Base-by-base conservation (phyloP, 805 yeast species). In the Lachancea nothofagi region DNA sequence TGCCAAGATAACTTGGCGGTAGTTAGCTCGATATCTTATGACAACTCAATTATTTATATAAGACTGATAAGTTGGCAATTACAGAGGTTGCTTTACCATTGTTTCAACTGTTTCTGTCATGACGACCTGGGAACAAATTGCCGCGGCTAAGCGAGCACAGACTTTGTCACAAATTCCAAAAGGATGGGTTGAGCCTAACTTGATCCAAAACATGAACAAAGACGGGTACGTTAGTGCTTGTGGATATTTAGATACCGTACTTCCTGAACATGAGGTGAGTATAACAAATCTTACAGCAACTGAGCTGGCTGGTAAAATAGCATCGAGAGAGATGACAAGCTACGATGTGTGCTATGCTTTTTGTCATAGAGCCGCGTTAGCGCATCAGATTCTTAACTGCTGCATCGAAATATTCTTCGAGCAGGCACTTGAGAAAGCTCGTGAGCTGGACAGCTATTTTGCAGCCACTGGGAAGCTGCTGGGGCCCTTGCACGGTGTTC, bases 401-500 rank as follows among this genome's bases (percentile, higher is more conserved):
- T 40, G 51, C 17, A 36, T 57, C 2, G 62, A 59, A 31, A 47
- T 58, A 15, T 75, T 80, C 50, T 65, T 75, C 25, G 74, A 72
- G 15, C 70, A 72, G 38, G 87, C 84, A 3, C 62, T 80, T 41
- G 61, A 62, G 41, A 65, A 71, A 36, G 86, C 86, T 4, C 54
- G 67, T 44, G 59, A 51, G 38, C 64, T 76, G 49, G 86, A 80
- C 52, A 10, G 15, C 23, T 17, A 23, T 10, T 23, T 28, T 4
- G 71, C 62, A 5, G 47, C 65, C 30, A 59, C 70, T 29, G 80
- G 79, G 12, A 67, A 71, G 45, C 57, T 70, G 2, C 52, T 74
- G 25, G 85, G 85, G 21, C 80, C 83, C 2, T 66, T 80, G 33
- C 85, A 80, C 49, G 87, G 87, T 2, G 59, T 80, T 22, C 87